Conservation (phyloP, 2,329 filamentous ascomycete genomes). For the Bipolaris victoriae region DNA sequence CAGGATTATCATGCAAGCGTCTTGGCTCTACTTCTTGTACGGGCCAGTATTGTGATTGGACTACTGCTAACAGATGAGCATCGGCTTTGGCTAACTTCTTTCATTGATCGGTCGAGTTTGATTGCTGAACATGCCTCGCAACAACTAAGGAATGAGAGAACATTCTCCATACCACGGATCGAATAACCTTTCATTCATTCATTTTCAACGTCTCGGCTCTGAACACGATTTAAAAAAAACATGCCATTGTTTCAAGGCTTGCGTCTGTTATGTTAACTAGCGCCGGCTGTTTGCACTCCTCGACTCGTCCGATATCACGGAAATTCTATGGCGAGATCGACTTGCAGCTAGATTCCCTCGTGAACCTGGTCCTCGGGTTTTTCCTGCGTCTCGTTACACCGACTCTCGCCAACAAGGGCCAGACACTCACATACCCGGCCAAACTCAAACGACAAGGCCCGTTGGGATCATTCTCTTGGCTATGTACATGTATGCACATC, state of each 20-base stretch:
- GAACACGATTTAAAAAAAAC: not conserved
- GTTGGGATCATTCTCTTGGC: slow-evolving; percentile 36
- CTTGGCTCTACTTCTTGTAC: slow-evolving; percentile 6
- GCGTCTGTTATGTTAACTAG: slow-evolving; percentile 2
- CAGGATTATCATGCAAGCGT: not conserved
- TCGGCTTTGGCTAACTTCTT: not conserved
- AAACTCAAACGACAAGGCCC: slow-evolving; percentile 31
- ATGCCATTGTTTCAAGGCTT: not conserved
- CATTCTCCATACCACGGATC: not conserved
- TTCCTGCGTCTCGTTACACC: slow-evolving; percentile 32
- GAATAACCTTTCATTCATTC: not conserved
- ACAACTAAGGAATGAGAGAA: not conserved
- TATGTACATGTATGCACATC: slow-evolving; percentile 33
- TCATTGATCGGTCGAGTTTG: not conserved
- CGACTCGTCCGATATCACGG: slow-evolving; percentile 35
- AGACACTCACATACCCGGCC: slow-evolving; percentile 35
- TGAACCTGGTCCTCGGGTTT: slow-evolving; percentile 41
- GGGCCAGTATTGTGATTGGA: not conserved
- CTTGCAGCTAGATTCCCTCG: slow-evolving; percentile 30
- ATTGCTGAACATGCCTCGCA: not conserved
- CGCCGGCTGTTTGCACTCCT: slow-evolving; percentile 20
- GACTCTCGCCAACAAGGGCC: slow-evolving; percentile 35
- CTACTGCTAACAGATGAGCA: not conserved
- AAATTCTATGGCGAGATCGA: slow-evolving; percentile 20
- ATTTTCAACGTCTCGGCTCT: not conserved